A percentile compares a stretch with the other conserved stretches of the same genome.
These are phyloP conservation scores for Prunus yedoensis DNA, from an alignment of 331 rosid species.

Conservation along the genomic window DNA sequence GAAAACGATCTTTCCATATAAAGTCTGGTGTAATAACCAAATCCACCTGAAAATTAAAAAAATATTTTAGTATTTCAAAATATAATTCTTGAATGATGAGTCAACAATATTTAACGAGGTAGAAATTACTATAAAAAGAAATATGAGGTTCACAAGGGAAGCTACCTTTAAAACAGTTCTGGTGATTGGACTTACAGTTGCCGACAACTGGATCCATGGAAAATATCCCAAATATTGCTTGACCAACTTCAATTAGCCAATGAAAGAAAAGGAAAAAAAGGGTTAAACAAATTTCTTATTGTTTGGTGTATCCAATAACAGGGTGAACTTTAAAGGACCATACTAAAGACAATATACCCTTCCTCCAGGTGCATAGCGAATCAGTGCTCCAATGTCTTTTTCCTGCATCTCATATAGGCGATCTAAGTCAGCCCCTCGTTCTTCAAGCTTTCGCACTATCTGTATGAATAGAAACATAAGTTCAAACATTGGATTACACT, in stretches of 20 bases:
- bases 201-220: slow-evolving; percentile 88
- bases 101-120: not conserved
- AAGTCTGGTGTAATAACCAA: slow-evolving; percentile 67
- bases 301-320: slow-evolving; percentile 4
- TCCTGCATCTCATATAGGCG: slow-evolving; percentile 89
- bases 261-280: slow-evolving; percentile 23
- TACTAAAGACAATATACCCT: slow-evolving; percentile 52
- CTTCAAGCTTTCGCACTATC: slow-evolving; percentile 85
- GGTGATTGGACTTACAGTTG: slow-evolving; percentile 94
- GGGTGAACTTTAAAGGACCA: slow-evolving; percentile 19
- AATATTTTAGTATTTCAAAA: slow-evolving; percentile 1
- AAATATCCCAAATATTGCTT: slow-evolving; percentile 84
- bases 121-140: not conserved
- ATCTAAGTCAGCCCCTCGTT: slow-evolving; percentile 80
- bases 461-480: slow-evolving; percentile 36
- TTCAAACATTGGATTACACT: slow-evolving; percentile 18
- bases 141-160: not conserved
- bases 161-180: slow-evolving; percentile 93
- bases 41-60: slow-evolving; percentile 54
- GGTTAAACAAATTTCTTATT: slow-evolving; percentile 1
- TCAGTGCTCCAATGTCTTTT: slow-evolving; percentile 87
- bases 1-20: slow-evolving; percentile 92
- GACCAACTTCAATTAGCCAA: slow-evolving; percentile 52
- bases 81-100: not conserved
- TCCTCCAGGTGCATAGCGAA: slow-evolving; percentile 90